Evolutionary conservation across 768 basidiomycete species (phyloP), one percentile per base, ranked within the genome.

Genomic region (Auricularia cornea): DNA sequence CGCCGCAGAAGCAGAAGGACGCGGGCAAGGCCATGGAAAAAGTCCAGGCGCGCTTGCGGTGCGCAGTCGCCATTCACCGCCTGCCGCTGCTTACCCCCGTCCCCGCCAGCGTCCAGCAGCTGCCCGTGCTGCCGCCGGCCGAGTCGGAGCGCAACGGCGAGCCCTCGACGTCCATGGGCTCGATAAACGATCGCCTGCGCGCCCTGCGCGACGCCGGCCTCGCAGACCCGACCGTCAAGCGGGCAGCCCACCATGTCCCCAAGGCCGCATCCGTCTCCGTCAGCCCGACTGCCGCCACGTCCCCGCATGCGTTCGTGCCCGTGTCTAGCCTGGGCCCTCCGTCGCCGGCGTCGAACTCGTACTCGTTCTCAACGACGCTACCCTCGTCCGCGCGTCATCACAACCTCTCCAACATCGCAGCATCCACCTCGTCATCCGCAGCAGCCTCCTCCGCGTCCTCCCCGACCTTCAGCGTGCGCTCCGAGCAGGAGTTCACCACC

Each of bases 181-280:
- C 84, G 59, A 91, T 96, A 64, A 88, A 89, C 29, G 92, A 93
- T 76, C 83, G 94, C 59, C 81, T 94, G 75, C 84, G 82, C 67
- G 84, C 88, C 18, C 75, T 96, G 23, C 82, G 87, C 70, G 84
- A 84, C 64, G 86, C 83, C 57, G 94, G 94, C 1, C 73, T 94
- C 70, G 77, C 80, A 12, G 80, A 86, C 20, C 78, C 80, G 30
- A 84, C 86, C 67, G 64, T 79, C 11, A 70, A 80, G 38, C 72
- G 73, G 59, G 52, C 60, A 28, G n/a, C 51, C 40, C 64, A 67
- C 4, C 68, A 71, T 31, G 67, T 75, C 32, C 77, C 81, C 38
- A 77, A 71, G 16, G 60, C 72, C 60, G 57, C 70, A 23, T 71
- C 74, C 56, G 66, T 65, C 60, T 73, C 75, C 56, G 72, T 75